phyloP scores from a whole-genome alignment of 257 asterid genomes.

The Fraxinus anomala region DNA sequence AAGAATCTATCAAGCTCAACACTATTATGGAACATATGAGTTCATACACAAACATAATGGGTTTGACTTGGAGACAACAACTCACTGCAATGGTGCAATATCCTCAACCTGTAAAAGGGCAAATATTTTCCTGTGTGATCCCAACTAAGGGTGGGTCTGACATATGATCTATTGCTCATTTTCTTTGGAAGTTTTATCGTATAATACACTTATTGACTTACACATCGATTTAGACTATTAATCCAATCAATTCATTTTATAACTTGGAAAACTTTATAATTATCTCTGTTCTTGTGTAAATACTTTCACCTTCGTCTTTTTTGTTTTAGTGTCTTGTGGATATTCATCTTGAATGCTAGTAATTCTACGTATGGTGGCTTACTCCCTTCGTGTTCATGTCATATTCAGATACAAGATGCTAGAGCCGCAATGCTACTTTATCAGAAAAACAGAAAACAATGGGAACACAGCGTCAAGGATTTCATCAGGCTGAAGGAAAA shows the following conservation, averaged over 20 bases:
- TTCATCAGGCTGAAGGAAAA: slow-evolving; percentile 54
- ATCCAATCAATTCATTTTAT: not conserved
- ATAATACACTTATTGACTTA: not conserved
- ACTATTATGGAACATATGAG: not conserved
- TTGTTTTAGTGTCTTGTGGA: not conserved
- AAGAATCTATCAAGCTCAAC: not conserved
- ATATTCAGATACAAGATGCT: slow-evolving; percentile 74
- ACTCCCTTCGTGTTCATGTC: not conserved
- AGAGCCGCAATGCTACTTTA: slow-evolving; percentile 93
- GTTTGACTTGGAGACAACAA: not conserved
- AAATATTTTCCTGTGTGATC: not conserved
- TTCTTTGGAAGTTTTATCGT: not conserved
- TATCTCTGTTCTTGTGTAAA: not conserved
- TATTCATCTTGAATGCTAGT: not conserved
- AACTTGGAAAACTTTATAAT: not conserved
- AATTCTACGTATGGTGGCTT: not conserved
- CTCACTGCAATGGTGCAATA: not conserved
- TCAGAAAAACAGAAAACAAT: slow-evolving; percentile 57
- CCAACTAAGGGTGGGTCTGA: not conserved
- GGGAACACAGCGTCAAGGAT: slow-evolving; percentile 81
- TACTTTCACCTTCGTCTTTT: not conserved
- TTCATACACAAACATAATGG: too few species aligned
- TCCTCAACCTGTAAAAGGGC: not conserved
- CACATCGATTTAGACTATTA: not conserved
- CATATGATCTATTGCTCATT: not conserved